These are phyloP conservation scores for Spirogloea muscicola DNA, from an alignment of 139 green algal species.

Conservation along the genomic window DNA sequence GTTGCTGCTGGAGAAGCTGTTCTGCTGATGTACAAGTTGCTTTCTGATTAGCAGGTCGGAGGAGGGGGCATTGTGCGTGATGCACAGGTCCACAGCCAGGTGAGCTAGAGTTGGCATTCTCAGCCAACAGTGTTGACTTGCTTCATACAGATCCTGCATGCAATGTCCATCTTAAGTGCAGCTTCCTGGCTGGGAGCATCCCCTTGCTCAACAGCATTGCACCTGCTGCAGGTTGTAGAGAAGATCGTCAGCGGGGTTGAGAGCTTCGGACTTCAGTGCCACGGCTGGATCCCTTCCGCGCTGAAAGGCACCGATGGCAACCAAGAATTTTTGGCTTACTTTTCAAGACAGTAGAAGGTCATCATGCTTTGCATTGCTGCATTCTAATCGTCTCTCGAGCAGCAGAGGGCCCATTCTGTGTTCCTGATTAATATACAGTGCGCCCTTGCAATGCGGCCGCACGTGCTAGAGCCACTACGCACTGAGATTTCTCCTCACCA, in stretches of 20 bases:
- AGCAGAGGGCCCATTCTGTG: too few relatives aligned
- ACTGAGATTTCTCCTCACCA: too few relatives aligned
- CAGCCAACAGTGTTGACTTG: background rate
- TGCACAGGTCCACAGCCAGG: constrained; percentile 30
- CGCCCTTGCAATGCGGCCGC: too few relatives aligned
- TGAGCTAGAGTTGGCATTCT: background rate
- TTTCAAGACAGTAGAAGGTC: too few relatives aligned
- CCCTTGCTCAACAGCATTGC: too few relatives aligned
- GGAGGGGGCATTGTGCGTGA: constrained; percentile 36
- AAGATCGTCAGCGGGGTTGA: constrained; percentile 21
- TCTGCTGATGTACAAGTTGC: background rate
- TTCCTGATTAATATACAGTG: too few relatives aligned
- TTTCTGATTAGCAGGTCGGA: constrained; percentile 25
- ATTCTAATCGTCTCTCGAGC: too few relatives aligned
- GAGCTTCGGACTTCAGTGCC: constrained; percentile 15
- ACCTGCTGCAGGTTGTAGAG: constrained; percentile 30
- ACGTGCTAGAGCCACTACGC: too few relatives aligned
- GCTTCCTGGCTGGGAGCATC: background rate
- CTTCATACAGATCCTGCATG: background rate
- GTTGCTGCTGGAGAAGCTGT: background rate
- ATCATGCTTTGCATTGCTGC: too few relatives aligned
- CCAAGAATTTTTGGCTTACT: constrained; percentile 29
- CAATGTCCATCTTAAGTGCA: background rate
- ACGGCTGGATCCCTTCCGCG: constrained; percentile 22
- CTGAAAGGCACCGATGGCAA: constrained; percentile 42